Base-by-base conservation (phyloP, 768 basidiomycete species). In the Pulveroboletus frians region DNA sequence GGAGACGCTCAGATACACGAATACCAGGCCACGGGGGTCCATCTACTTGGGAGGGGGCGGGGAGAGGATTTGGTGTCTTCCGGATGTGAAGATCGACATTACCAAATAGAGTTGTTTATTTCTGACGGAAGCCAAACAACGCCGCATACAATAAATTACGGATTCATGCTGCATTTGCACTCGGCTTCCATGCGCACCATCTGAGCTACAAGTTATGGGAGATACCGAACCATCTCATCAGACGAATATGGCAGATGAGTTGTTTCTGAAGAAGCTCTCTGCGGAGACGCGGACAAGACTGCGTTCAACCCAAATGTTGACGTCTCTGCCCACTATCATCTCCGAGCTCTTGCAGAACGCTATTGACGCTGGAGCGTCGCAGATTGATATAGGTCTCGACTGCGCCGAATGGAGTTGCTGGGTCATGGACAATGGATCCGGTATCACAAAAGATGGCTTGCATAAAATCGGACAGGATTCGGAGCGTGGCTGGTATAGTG, bases 331-430 rank as follows among this genome's bases (percentile, higher is more conserved):
- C 8, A 82, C 87, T 62, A 73, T 94, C 49, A 72, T 94, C 18
- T 84, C 83, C 2, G 92, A 97, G 67, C 79, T 98, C 31, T 66
- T 93, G 10, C 93, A 94, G 64, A 98, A 98, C 64, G 77, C 90
- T 3, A 73, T 97, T 9, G 95, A 98, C 58, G 90, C 94, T 3
- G 74, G 74, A 26, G 81, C 92, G 0, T 72, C 67, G 14, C 74
- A 76, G 18, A 73, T 98, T 43, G 82, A 87, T 36, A 71, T 92
- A 40, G 82, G 84, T 4, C 62, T 96, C 2, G 79, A 92, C 60
- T 80, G 81, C 43, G 78, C 77, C 38, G 81, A 85, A 38, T 94
- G 92, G 90, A 73, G 76, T 7, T 84, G 91, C 58, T 85, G 88
- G 80, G 87, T 94, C 9, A 76, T 77, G 58, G 95, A 98, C 69